These are phyloP conservation scores for Tuctoria greenei DNA, from an alignment of 176 grass and related monocot genomes.

Conservation along the genomic window DNA sequence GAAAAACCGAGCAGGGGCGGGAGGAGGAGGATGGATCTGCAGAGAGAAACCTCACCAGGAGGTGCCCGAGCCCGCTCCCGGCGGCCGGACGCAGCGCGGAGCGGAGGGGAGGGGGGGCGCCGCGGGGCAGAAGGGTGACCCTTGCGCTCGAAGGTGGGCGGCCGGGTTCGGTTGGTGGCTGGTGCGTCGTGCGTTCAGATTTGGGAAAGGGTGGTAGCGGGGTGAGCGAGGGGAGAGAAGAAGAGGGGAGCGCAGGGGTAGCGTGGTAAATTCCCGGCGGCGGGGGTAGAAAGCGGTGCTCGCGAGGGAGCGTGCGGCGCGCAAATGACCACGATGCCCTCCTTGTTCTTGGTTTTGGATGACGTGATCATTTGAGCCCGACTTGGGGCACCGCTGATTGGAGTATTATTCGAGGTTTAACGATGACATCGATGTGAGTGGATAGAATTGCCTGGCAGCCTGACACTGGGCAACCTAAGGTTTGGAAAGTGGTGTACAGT, in stretches of 20 bases:
- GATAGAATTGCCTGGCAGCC: not conserved
- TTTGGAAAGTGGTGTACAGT: not conserved
- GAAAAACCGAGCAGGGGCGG: not conserved
- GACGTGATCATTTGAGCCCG: conserved; percentile 35
- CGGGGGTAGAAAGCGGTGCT: conserved; percentile 39
- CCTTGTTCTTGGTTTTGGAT: conserved; percentile 5
- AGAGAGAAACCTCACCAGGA: conserved; percentile 23
- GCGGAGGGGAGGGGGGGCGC: conserved; percentile 7
- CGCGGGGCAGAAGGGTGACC: not conserved
- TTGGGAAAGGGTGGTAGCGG: conserved; percentile 40
- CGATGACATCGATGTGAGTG: conserved; percentile 5
- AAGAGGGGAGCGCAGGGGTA: conserved; percentile 1
- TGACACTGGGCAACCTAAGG: not conserved
- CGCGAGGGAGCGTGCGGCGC: conserved; percentile 40
- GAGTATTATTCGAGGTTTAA: conserved; percentile 26
- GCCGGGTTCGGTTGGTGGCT: conserved; percentile 28
- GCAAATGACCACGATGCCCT: conserved; percentile 36
- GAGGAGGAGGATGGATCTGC: conserved; percentile 35
- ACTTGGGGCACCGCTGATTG: not conserved
- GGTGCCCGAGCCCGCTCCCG: conserved; percentile 23
- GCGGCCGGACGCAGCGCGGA: conserved; percentile 31
- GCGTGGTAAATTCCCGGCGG: conserved; percentile 16
- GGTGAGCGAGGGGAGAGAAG: not conserved
- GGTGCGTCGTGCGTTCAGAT: conserved; percentile 54
- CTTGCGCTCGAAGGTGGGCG: conserved; percentile 11